phyloP scores from a whole-genome alignment of 805 yeast genomes.

The Naumovozyma castellii region DNA sequence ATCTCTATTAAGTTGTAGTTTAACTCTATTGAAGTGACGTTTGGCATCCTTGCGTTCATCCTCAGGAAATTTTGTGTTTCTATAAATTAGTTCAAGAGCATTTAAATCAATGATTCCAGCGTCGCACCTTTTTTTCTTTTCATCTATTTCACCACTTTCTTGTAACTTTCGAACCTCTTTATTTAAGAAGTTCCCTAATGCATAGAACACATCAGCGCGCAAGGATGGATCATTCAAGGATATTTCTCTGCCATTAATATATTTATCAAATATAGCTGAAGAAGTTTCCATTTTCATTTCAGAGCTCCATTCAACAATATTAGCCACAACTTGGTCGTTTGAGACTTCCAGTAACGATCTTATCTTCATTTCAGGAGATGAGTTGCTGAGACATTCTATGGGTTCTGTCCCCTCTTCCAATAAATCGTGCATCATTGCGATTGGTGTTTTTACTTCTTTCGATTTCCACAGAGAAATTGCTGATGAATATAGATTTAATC shows the following conservation, averaged over 20 bases:
- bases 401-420: not conserved
- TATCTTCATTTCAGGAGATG: not conserved
- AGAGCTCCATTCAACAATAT: constrained; percentile 59
- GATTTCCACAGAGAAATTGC: constrained; percentile 61
- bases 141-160: constrained; percentile 37
- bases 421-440: constrained; percentile 40
- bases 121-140: constrained; percentile 33
- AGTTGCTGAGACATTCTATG: not conserved
- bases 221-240: constrained; percentile 17
- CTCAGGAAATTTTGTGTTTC: constrained; percentile 33
- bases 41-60: constrained; percentile 45
- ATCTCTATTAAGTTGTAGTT: constrained; percentile 42
- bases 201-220: constrained; percentile 42
- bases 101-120: constrained; percentile 40
- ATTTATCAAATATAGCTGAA: constrained; percentile 43
- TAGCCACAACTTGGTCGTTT: constrained; percentile 28
- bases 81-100: constrained; percentile 38
- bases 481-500: constrained; percentile 29
- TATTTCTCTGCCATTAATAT: constrained; percentile 35
- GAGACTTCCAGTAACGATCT: constrained; percentile 10
- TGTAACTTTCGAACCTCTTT: constrained; percentile 42
- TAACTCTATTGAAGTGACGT: constrained; percentile 41
- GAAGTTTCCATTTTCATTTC: constrained; percentile 63
- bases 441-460: constrained; percentile 47
- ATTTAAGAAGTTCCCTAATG: constrained; percentile 68